A percentile compares a stretch with the other conserved stretches of the same genome.
Conservation (phyloP, 371 early-diverging fungal species). For the Basidiobolus heterosporus region DNA sequence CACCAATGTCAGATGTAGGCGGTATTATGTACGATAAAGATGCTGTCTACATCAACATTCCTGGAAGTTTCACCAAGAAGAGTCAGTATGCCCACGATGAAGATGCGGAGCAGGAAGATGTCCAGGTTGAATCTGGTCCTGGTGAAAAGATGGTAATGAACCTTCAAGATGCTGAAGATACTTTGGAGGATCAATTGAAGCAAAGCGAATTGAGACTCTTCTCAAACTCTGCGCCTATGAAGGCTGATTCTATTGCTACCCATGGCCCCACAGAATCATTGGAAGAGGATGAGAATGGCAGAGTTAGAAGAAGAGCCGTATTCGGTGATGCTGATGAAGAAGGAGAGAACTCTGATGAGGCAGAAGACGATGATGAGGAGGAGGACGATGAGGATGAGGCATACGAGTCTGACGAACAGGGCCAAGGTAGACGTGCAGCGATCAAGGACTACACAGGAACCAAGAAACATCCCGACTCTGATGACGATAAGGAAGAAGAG, state of each 20-base stretch:
- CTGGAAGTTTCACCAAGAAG: slow-evolving; percentile 56
- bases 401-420: slow-evolving; percentile 15
- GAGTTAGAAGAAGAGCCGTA: slow-evolving; percentile 37
- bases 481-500: slow-evolving; percentile 26
- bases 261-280: slow-evolving; percentile 15
- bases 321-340: slow-evolving; percentile 18
- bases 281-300: slow-evolving; percentile 23
- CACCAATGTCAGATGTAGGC: slow-evolving; percentile 95
- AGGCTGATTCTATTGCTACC: slow-evolving; percentile 30
- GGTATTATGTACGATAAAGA: slow-evolving; percentile 97
- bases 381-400: slow-evolving; percentile 20
- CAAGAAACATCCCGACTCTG: slow-evolving; percentile 2
- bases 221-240: slow-evolving; percentile 49
- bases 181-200: slow-evolving; percentile 60
- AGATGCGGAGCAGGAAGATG: slow-evolving; percentile 11
- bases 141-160: slow-evolving; percentile 86
- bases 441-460: neutral
- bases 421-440: neutral
- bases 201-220: slow-evolving; percentile 70
- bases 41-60: slow-evolving; percentile 92
- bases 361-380: slow-evolving; percentile 17
- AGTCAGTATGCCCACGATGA: slow-evolving; percentile 4
- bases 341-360: slow-evolving; percentile 6
- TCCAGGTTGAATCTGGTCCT: slow-evolving; percentile 23
- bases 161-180: slow-evolving; percentile 66